Evolutionary conservation across 805 yeast species (phyloP).

Genomic region (Candida schatavii): DNA sequence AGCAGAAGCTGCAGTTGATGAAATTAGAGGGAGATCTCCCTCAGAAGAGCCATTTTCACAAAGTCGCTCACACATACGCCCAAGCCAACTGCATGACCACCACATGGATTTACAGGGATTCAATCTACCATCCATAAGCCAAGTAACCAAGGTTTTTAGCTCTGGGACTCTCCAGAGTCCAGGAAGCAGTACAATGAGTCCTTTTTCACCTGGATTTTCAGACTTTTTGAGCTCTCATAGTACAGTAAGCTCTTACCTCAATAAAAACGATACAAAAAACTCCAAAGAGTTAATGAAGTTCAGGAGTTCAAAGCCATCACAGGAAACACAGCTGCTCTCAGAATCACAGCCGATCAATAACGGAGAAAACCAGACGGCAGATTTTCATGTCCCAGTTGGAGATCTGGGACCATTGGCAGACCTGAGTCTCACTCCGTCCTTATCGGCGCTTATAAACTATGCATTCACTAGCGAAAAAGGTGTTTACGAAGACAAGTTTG

Average conservation of each 20-base stretch:
- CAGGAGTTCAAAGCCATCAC: neutral
- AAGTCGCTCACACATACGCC: neutral
- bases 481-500: slow-evolving; percentile 13
- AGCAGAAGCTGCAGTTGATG: slow-evolving; percentile 36
- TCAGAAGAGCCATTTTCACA: no score
- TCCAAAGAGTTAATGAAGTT: no score
- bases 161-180: no score
- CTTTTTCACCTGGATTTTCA: slow-evolving; percentile 13
- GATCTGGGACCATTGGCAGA: neutral
- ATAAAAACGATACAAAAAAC: no score
- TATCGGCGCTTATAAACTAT: slow-evolving; percentile 35
- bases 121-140: neutral
- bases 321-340: neutral
- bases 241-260: neutral
- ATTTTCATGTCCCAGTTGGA: neutral
- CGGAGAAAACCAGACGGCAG: neutral
- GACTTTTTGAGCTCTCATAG: slow-evolving; percentile 7
- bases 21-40: slow-evolving; percentile 17
- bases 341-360: neutral
- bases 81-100: neutral
- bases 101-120: neutral
- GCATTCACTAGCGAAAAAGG: slow-evolving; percentile 27
- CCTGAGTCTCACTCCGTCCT: slow-evolving; percentile 32
- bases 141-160: neutral
- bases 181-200: slow-evolving; percentile 4